phyloP scores from a whole-genome alignment of 306 rosid genomes.

The Arachis stenosperma region DNA sequence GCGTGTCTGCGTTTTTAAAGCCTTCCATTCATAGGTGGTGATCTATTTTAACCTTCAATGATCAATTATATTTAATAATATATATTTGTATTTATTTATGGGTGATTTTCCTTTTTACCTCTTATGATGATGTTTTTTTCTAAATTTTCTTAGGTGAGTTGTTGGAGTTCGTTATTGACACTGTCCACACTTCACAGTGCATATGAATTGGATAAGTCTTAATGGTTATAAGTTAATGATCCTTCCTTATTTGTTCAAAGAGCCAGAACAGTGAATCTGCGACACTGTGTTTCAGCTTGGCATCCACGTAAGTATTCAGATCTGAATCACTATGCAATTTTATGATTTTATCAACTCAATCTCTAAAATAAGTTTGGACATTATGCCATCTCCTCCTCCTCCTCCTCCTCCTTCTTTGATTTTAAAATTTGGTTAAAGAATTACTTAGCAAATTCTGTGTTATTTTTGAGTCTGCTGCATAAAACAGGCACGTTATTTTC shows the following conservation, averaged over 20 bases:
- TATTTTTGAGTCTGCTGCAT: conserved; percentile 15
- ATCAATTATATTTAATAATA: not conserved
- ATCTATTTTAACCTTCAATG: conserved; percentile 5
- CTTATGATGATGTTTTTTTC: conserved; percentile 21
- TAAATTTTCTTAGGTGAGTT: conserved; percentile 24
- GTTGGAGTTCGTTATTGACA: conserved; percentile 38
- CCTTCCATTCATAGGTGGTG: conserved; percentile 25
- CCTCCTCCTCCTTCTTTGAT: not conserved
- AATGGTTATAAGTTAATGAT: conserved; percentile 8
- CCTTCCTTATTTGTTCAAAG: conserved; percentile 40
- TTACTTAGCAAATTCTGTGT: conserved; percentile 6
- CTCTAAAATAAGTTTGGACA: not conserved
- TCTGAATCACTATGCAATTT: conserved; percentile 57
- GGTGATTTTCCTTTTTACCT: conserved; percentile 9
- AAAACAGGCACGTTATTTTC: conserved; percentile 21
- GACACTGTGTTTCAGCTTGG: conserved; percentile 46
- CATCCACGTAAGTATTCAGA: conserved; percentile 68
- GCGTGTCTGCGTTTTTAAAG: not conserved
- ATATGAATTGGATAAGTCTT: conserved; percentile 29
- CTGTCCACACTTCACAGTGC: conserved; percentile 18
- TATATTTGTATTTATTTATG: not conserved
- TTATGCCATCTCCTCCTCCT: not conserved
- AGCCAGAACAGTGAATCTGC: conserved; percentile 45
- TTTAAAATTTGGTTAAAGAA: conserved; percentile 34
- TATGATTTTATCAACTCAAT: conserved; percentile 27